Percentiles rank a stretch among this genome's conserved stretches.
phyloP scores from a whole-genome alignment of 345 rosid species.

The Lumnitzera littorea region DNA sequence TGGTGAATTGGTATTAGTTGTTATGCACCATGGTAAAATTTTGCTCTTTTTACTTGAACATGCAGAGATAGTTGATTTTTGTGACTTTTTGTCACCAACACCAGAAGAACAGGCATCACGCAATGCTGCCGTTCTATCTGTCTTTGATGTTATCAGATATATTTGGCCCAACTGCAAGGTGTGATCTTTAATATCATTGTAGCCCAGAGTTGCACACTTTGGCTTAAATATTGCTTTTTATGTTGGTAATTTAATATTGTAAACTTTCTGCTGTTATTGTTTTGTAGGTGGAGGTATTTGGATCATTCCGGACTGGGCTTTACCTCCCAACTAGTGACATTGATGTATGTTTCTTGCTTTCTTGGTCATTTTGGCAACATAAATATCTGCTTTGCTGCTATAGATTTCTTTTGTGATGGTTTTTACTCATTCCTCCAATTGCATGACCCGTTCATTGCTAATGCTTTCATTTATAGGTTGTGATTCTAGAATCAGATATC shows the following conservation, averaged over 20 bases:
- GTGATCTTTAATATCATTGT: neutral
- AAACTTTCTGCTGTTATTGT: conserved; percentile 4
- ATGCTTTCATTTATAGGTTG: conserved; percentile 43
- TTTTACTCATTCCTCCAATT: too few relatives aligned
- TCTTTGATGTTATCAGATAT: conserved; percentile 61
- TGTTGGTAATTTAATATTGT: neutral
- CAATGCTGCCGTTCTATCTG: conserved; percentile 46
- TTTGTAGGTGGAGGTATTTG: conserved; percentile 77
- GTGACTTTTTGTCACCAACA: conserved; percentile 80
- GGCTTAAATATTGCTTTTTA: neutral
- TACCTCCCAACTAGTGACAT: conserved; percentile 95
- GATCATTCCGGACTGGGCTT: conserved; percentile 80
- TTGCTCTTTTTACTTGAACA: conserved; percentile 1
- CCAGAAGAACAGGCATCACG: conserved; percentile 62
- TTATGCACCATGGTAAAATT: too few relatives aligned
- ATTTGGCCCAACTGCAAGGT: conserved; percentile 93
- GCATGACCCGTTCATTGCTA: too few relatives aligned
- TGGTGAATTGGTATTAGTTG: too few relatives aligned
- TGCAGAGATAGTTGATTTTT: conserved; percentile 80
- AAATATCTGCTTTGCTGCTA: too few relatives aligned
- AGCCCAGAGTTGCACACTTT: neutral
- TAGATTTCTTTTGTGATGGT: too few relatives aligned
- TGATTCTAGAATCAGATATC: conserved; percentile 69
- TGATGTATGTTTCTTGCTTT: conserved; percentile 53
- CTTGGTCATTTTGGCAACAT: neutral